Evolutionary conservation across 2,329 filamentous ascomycete species (phyloP).

Genomic region (Fusarium liriodendri): DNA sequence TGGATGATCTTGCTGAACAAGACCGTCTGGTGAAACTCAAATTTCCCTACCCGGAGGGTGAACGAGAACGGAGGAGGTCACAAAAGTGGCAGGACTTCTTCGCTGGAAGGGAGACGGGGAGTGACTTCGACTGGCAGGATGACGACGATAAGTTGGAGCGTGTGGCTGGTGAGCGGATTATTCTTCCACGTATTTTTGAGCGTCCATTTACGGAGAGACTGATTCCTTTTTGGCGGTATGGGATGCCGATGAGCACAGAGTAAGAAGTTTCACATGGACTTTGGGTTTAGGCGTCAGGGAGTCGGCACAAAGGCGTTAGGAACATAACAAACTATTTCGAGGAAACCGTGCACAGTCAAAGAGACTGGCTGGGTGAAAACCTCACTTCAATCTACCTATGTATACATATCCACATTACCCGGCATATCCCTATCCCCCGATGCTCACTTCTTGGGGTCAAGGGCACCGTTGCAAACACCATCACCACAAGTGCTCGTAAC

Average conservation of each 20-base stretch:
- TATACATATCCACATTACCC: neutral
- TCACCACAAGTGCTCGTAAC: neutral
- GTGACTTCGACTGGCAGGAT: neutral
- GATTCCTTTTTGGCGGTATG: neutral
- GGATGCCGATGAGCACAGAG: neutral
- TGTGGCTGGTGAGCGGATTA: neutral
- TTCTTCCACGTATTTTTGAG: neutral
- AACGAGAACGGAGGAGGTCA: neutral
- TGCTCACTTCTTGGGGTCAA: neutral
- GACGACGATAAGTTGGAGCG: neutral
- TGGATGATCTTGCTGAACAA: neutral
- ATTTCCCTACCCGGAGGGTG: neutral
- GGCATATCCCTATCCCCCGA: neutral
- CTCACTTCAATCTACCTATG: neutral
- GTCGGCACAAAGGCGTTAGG: neutral
- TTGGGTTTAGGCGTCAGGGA: neutral
- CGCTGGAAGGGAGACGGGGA: neutral
- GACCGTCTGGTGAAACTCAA: neutral
- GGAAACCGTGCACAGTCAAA: neutral
- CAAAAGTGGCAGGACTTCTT: neutral
- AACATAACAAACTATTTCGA: neutral
- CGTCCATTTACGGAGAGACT: neutral
- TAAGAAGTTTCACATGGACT: neutral
- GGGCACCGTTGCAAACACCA: neutral
- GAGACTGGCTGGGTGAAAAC: neutral